A percentile compares a stretch with the other conserved stretches of the same genome.
Evolutionary conservation across 345 rosid genomes (phyloP).

Genomic region (Gossypium thurberi): DNA sequence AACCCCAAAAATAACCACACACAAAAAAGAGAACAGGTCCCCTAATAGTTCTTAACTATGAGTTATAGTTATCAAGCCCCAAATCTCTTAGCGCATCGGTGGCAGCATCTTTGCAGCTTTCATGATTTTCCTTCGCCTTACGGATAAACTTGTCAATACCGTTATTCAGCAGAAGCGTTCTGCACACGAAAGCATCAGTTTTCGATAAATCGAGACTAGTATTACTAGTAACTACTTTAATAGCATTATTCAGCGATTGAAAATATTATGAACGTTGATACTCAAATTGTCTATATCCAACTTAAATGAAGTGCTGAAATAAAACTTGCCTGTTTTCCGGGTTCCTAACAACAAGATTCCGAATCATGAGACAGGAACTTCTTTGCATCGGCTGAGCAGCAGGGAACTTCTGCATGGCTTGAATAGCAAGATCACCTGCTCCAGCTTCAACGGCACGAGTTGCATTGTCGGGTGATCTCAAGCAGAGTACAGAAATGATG

Average conservation of each 20-base stretch:
- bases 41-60: slow-evolving; percentile 21
- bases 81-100: slow-evolving; percentile 87
- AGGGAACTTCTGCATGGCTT: slow-evolving; percentile 85
- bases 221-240: not conserved
- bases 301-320: not conserved
- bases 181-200: slow-evolving; percentile 21
- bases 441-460: slow-evolving; percentile 85
- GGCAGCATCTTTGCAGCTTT: slow-evolving; percentile 66
- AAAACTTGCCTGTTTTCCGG: slow-evolving; percentile 67
- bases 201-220: not conserved
- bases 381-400: slow-evolving; percentile 58
- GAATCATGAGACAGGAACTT: slow-evolving; percentile 78
- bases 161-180: slow-evolving; percentile 55
- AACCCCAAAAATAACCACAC: not conserved
- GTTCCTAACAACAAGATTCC: slow-evolving; percentile 80
- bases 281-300: not conserved
- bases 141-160: slow-evolving; percentile 71
- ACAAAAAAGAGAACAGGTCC: not conserved
- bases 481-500: slow-evolving; percentile 59
- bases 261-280: not conserved
- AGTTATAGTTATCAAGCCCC: slow-evolving; percentile 76
- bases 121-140: slow-evolving; percentile 67
- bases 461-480: slow-evolving; percentile 86
- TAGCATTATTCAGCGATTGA: too few relatives aligned
- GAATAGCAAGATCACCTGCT: slow-evolving; percentile 80